Conservation (phyloP, 2,329 filamentous ascomycete species). For the Trichoderma sp. region DNA sequence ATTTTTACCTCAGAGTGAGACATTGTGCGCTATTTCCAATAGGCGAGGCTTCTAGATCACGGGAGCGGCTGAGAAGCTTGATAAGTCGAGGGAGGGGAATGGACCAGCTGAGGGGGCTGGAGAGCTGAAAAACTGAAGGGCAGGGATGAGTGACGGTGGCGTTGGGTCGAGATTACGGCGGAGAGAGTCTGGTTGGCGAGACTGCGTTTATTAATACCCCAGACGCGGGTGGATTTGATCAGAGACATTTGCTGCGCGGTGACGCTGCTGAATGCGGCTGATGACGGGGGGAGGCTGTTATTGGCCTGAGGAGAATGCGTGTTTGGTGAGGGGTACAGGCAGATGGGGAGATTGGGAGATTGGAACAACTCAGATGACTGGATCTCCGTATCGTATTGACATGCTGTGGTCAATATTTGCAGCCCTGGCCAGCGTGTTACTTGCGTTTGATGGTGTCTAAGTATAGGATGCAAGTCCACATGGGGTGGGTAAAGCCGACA, state of each 20-base stretch:
- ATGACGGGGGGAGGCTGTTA: neutral
- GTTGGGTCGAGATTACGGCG: neutral
- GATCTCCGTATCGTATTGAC: too few species aligned
- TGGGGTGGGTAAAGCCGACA: neutral
- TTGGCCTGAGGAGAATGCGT: neutral
- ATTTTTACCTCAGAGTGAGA: neutral
- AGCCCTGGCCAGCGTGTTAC: neutral
- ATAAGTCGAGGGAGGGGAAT: too few species aligned
- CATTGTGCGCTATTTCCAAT: neutral
- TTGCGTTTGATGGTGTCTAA: too few species aligned
- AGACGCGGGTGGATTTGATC: neutral
- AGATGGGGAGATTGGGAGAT: neutral
- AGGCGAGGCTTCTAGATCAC: neutral
- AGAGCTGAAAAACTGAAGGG: neutral
- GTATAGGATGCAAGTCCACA: neutral
- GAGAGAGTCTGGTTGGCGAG: neutral
- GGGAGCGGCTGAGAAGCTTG: neutral
- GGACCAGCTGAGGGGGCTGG: neutral
- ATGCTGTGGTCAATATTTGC: too few species aligned
- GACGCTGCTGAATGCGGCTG: neutral
- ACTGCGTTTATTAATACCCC: neutral
- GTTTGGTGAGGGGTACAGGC: neutral
- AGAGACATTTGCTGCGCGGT: slow-evolving; percentile 6
- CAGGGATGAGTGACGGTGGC: neutral
- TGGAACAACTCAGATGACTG: neutral